Percentiles rank a stretch among this genome's conserved stretches.
phyloP scores from a whole-genome alignment of 495 filamentous ascomycete species.

The Gamarada debralockiae region DNA sequence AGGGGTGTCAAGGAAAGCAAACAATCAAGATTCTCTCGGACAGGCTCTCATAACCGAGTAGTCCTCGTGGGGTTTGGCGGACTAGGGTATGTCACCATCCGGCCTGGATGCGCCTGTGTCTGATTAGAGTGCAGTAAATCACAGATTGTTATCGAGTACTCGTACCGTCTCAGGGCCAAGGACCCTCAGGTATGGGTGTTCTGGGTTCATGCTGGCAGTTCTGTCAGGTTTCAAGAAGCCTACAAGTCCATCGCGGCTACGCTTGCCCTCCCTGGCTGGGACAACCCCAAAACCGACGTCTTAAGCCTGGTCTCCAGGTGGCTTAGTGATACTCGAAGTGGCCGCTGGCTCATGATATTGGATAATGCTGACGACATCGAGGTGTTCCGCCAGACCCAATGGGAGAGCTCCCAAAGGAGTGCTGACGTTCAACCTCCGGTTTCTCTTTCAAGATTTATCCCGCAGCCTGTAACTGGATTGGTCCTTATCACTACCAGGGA shows the following conservation, averaged over 20 bases:
- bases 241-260: slow-evolving; percentile 35
- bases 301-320: slow-evolving; percentile 33
- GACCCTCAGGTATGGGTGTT: slow-evolving; percentile 36
- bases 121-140: slow-evolving; percentile 38
- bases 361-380: slow-evolving; percentile 42
- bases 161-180: slow-evolving; percentile 30
- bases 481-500: slow-evolving; percentile 35
- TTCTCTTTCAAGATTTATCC: slow-evolving; percentile 28
- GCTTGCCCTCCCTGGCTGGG: slow-evolving; percentile 32
- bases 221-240: slow-evolving; percentile 32
- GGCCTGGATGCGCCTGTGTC: neutral
- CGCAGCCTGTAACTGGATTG: slow-evolving; percentile 34
- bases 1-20: too few relatives aligned
- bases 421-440: neutral
- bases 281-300: slow-evolving; percentile 33
- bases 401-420: too few relatives aligned
- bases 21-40: slow-evolving; percentile 4
- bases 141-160: slow-evolving; percentile 48
- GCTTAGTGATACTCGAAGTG: slow-evolving; percentile 31
- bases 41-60: slow-evolving; percentile 12
- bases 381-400: slow-evolving; percentile 21
- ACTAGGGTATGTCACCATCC: slow-evolving; percentile 10
- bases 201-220: slow-evolving; percentile 42
- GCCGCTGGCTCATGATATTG: slow-evolving; percentile 40
- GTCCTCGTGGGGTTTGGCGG: slow-evolving; percentile 19